These are phyloP conservation scores for Ophiosphaerella korrae DNA, from an alignment of 2,329 filamentous ascomycete genomes.

Conservation along the genomic window DNA sequence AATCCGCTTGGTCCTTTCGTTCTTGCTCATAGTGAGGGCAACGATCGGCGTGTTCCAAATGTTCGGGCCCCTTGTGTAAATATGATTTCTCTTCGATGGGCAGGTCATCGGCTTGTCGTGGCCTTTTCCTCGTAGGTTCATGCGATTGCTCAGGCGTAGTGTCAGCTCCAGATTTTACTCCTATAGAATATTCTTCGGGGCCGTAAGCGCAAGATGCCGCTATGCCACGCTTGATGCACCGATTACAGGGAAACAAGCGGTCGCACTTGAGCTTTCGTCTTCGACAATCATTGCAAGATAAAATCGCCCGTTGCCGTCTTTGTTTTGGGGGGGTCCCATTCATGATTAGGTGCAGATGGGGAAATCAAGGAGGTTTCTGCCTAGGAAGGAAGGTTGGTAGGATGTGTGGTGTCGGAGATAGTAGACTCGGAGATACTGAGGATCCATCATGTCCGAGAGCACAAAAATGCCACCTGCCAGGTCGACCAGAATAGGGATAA, in stretches of 20 bases:
- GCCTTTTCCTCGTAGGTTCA: too few relatives aligned
- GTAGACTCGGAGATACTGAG: too few relatives aligned
- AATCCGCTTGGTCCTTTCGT: constrained; percentile 8
- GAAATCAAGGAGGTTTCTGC: too few relatives aligned
- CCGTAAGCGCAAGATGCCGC: constrained; percentile 44
- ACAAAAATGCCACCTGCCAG: too few relatives aligned
- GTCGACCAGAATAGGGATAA: too few relatives aligned
- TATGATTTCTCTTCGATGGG: too few relatives aligned
- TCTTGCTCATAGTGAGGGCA: not conserved
- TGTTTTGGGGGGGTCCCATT: not conserved
- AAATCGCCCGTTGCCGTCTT: constrained; percentile 39
- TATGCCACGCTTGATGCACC: constrained; percentile 47
- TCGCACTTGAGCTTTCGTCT: constrained; percentile 52
- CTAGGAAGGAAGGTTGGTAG: too few relatives aligned
- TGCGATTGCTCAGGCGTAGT: too few relatives aligned
- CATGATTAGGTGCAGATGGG: too few relatives aligned
- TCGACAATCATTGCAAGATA: constrained; percentile 50
- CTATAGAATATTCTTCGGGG: constrained; percentile 3
- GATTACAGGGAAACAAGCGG: constrained; percentile 46
- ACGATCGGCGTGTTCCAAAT: not conserved
- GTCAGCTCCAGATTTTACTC: not conserved
- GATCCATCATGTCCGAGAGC: too few relatives aligned
- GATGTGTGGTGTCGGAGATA: too few relatives aligned
- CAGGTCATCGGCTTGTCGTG: too few relatives aligned
- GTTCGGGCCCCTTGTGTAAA: not conserved